A percentile compares a stretch with the other conserved stretches of the same genome.
phyloP scores from a whole-genome alignment of 345 rosid species.

The Mallotus nudiflorus region DNA sequence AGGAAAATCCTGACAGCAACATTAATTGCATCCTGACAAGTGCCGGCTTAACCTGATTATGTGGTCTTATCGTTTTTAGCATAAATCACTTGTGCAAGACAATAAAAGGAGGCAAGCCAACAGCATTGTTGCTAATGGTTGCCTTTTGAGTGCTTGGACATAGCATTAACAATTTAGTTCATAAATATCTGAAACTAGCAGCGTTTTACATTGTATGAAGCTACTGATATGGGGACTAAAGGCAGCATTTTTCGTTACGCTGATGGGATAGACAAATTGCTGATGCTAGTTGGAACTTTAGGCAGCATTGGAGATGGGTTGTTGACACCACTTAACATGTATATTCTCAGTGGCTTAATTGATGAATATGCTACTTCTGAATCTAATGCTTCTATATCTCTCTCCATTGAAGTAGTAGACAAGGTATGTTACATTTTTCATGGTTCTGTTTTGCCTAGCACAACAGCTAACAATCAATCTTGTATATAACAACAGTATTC shows the following conservation, averaged over 20 bases:
- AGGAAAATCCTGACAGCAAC: not conserved
- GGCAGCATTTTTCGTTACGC: slow-evolving; percentile 40
- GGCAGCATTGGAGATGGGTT: slow-evolving; percentile 59
- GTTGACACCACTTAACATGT: slow-evolving; percentile 50
- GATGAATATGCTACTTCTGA: slow-evolving; percentile 38
- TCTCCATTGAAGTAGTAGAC: slow-evolving; percentile 35
- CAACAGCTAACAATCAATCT: slow-evolving; percentile 1
- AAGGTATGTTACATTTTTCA: slow-evolving; percentile 28
- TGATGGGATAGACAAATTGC: slow-evolving; percentile 42
- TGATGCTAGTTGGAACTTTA: slow-evolving; percentile 41
- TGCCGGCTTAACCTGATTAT: slow-evolving; percentile 7
- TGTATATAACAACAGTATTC: slow-evolving; percentile 35
- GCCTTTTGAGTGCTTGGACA: not conserved
- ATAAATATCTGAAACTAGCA: not conserved
- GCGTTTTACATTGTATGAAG: slow-evolving; percentile 3
- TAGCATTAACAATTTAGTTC: not conserved
- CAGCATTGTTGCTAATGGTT: not conserved
- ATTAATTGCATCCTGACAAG: not conserved
- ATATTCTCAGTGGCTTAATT: slow-evolving; percentile 37
- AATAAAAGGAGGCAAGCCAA: not conserved
- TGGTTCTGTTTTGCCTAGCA: not conserved
- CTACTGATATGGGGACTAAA: slow-evolving; percentile 29
- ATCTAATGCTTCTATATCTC: not conserved
- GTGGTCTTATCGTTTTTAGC: too few species aligned
- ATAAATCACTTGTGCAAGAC: not conserved